A percentile compares a stretch with the other conserved stretches of the same genome.
Evolutionary conservation across 257 asterid genomes (phyloP).

Genomic region (Ilex asprella): DNA sequence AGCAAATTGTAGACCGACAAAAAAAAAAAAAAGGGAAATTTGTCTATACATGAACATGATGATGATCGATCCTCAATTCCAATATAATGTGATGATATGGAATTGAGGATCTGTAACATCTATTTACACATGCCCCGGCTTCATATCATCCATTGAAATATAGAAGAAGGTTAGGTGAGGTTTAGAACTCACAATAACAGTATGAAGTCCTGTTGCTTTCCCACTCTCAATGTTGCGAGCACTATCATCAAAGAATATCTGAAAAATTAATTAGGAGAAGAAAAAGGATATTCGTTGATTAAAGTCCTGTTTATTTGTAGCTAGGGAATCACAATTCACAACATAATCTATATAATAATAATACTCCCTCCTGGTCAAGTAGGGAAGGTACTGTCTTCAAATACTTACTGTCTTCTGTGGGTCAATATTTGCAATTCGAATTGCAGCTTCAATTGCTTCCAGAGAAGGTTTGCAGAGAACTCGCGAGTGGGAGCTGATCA

Average conservation of each 20-base stretch:
- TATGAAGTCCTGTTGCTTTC: constrained; percentile 69
- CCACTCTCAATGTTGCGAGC: constrained; percentile 65
- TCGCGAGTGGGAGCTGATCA: constrained; percentile 11
- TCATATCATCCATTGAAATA: neutral
- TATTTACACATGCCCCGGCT: neutral
- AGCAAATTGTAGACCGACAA: neutral
- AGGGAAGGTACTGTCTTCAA: no score
- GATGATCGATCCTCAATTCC: neutral
- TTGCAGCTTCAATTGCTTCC: constrained; percentile 63
- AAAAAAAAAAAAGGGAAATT: neutral
- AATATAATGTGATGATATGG: neutral
- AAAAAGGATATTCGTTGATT: neutral
- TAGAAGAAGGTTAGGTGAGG: neutral
- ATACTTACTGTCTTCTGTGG: constrained; percentile 62
- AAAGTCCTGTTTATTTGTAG: no score
- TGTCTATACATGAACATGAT: neutral
- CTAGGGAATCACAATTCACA: no score
- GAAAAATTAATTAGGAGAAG: constrained; percentile 2
- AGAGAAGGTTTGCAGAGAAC: constrained; percentile 76
- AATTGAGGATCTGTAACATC: neutral
- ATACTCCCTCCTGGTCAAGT: no score
- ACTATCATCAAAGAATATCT: constrained; percentile 90
- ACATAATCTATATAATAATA: no score
- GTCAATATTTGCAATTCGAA: constrained; percentile 58
- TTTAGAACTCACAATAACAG: constrained; percentile 62